A percentile compares a stretch with the other conserved stretches of the same genome.
phyloP scores from a whole-genome alignment of 2,329 filamentous ascomycete species.

The Colletotrichum sp. region DNA sequence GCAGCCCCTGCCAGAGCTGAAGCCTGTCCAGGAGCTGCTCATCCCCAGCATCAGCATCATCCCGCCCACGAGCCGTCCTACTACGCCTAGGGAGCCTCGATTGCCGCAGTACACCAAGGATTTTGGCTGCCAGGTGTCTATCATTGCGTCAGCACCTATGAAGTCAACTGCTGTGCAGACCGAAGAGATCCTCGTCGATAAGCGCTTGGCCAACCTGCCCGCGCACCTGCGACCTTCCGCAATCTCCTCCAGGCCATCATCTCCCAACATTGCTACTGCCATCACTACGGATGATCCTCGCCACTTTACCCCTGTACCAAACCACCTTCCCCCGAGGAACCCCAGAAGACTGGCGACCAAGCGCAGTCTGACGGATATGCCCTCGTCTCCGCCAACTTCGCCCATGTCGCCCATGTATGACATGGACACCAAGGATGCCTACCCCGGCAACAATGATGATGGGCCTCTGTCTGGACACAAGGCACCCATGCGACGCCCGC shows the following conservation, averaged over 20 bases:
- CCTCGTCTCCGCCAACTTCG: constrained; percentile 51
- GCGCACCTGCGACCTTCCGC: constrained; percentile 80
- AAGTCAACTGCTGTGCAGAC: constrained; percentile 74
- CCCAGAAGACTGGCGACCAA: constrained; percentile 59
- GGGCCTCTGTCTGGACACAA: constrained; percentile 69
- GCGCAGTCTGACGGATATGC: constrained; percentile 50
- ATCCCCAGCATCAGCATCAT: constrained; percentile 92
- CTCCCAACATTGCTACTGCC: constrained; percentile 46
- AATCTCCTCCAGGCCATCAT: constrained; percentile 67
- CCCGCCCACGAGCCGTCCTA: constrained; percentile 83
- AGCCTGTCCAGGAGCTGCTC: constrained; percentile 40
- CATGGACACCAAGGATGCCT: constrained; percentile 64
- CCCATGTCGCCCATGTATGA: constrained; percentile 15
- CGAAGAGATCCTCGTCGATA: constrained; percentile 86
- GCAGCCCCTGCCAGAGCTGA: constrained; percentile 9
- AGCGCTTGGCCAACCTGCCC: constrained; percentile 75
- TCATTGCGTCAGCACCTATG: constrained; percentile 54
- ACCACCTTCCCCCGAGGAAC: constrained; percentile 62
- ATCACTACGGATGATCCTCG: constrained; percentile 39
- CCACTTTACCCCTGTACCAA: constrained; percentile 57
- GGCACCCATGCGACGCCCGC: constrained; percentile 69
- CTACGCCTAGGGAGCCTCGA: constrained; percentile 74
- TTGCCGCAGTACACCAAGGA: constrained; percentile 85
- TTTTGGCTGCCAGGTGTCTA: constrained; percentile 78
- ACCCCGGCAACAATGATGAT: constrained; percentile 82